phyloP scores from a whole-genome alignment of 1,284 basidiomycete species.

The Coniophora puteana region DNA sequence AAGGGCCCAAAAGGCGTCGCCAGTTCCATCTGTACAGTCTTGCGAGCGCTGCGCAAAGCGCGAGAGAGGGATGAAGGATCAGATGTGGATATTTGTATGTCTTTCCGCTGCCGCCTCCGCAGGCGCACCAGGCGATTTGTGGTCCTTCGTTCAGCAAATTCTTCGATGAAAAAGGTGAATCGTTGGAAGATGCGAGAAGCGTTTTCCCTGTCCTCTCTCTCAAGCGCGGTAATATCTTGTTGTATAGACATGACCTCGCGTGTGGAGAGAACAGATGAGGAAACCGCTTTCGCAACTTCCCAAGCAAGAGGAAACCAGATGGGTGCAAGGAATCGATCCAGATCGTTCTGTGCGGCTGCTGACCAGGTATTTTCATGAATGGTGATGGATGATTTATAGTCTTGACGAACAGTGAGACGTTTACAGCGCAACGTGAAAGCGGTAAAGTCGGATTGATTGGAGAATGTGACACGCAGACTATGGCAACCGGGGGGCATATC shows the following conservation, averaged over 20 bases:
- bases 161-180: conserved; percentile 23
- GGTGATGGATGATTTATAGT: neutral
- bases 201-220: conserved; percentile 9
- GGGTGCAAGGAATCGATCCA: conserved; percentile 20
- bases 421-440: conserved; percentile 25
- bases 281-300: conserved; percentile 34
- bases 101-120: too few relatives aligned
- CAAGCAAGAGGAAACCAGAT: conserved; percentile 36
- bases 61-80: too few relatives aligned
- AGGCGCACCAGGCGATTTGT: too few relatives aligned
- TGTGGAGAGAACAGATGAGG: conserved; percentile 22
- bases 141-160: too few relatives aligned
- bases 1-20: too few relatives aligned
- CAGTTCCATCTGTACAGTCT: too few relatives aligned
- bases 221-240: conserved; percentile 18
- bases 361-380: conserved; percentile 13
- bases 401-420: too few relatives aligned
- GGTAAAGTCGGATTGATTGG: conserved; percentile 16
- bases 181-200: conserved; percentile 28
- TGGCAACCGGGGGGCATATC: conserved; percentile 27
- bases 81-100: too few relatives aligned
- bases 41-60: too few relatives aligned
- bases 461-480: conserved; percentile 26
- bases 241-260: conserved; percentile 20
- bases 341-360: neutral